Evolutionary conservation across 805 yeast species (phyloP), one percentile per base, ranked within the genome.

Genomic region (Candida loeiensis): DNA sequence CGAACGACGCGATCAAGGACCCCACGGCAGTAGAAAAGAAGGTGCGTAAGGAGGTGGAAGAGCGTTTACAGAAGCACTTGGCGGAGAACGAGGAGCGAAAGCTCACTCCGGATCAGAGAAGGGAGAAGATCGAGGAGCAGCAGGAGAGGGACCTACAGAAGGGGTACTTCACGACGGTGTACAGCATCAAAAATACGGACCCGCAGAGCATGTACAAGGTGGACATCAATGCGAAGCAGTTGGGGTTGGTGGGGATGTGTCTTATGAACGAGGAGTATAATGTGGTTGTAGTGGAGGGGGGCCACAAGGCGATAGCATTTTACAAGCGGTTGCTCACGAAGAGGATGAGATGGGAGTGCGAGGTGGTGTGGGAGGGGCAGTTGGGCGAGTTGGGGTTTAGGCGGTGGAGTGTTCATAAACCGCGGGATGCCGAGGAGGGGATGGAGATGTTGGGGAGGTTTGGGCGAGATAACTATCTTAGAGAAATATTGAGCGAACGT

Each of bases 1-100:
- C 97, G 2, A 79, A 85, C 50, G 95, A 86, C 43, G 87, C 93
- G 5, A 83, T 90, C 35, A 71, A 76, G 44, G 95, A 93, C 55
- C 98, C 99, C 1, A 91, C 98, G 0, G 78, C 78, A 3, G 82
- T 89, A 49, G 99, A 91, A 54, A 68, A 71, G 58, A 61, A 71
- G 37, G 96, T 93, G 0, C 69, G 76, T 32, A 59, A 66, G 17
- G 93, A 90, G 45, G 83, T 88, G 3, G 79, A 73, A 28, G 74
- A 76, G 32, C 68, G 99, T 21, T 66, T 63, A 24, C 46, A 61
- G 11, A 59, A 63, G 28, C 99, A 93, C 61, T 69, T 75, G 45
- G 60, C 59, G 29, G 71, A 57, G 13, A 93, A 93, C 58, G 71
- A 71, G 36, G 76, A 61, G 6, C 68, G 98, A 25, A 81, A 76